Conservation (phyloP, 306 rosid genomes). For the Acacia crassicarpa region DNA sequence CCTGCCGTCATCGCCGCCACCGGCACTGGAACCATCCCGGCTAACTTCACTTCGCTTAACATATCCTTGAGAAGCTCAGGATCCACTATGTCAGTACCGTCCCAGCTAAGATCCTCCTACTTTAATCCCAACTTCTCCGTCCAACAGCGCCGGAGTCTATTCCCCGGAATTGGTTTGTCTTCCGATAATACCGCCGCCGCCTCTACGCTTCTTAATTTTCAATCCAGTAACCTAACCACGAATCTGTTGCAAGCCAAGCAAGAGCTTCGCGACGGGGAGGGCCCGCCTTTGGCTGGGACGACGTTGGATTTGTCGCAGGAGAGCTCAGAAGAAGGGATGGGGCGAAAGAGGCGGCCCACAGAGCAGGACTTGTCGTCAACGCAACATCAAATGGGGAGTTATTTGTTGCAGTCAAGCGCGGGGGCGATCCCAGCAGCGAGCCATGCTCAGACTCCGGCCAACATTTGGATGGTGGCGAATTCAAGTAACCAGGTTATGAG, state of each 20-base stretch:
- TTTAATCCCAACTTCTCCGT: constrained; percentile 76
- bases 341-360: constrained; percentile 50
- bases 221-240: constrained; percentile 43
- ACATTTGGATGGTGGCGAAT: constrained; percentile 86
- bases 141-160: constrained; percentile 44
- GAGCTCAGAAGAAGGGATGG: constrained; percentile 48
- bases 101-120: constrained; percentile 74
- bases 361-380: constrained; percentile 47
- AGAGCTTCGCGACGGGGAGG: constrained; percentile 49
- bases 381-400: constrained; percentile 70
- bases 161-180: constrained; percentile 59
- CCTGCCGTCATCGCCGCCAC: constrained; percentile 91
- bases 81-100: constrained; percentile 80
- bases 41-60: constrained; percentile 77
- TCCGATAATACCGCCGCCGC: constrained; percentile 44
- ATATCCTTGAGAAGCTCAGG: constrained; percentile 87
- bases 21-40: constrained; percentile 92
- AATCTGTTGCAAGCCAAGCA: constrained; percentile 70
- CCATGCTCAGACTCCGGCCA: constrained; percentile 73
- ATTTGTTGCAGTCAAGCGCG: constrained; percentile 61
- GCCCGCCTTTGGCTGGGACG: background rate
- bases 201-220: constrained; percentile 65
- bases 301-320: constrained; percentile 50
- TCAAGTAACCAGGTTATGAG: constrained; percentile 64
- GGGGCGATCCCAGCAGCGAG: constrained; percentile 70